Evolutionary conservation across 495 filamentous ascomycete genomes (phyloP).

Genomic region (Talaromyces borbonicus): DNA sequence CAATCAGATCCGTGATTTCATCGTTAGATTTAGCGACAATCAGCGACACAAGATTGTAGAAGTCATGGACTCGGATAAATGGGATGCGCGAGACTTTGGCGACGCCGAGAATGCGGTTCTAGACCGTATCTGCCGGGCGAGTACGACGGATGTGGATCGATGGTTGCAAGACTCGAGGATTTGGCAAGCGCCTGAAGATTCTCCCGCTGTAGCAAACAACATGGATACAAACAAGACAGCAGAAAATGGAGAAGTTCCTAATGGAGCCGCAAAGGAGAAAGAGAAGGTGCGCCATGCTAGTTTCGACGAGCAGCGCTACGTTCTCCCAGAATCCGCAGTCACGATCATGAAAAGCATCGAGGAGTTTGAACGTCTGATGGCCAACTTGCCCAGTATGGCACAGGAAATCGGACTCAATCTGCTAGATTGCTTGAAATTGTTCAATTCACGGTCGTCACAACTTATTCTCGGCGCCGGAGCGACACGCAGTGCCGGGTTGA

Average conservation of each 20-base stretch:
- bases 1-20: slow-evolving; percentile 83
- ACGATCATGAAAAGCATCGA: slow-evolving; percentile 72
- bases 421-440: slow-evolving; percentile 70
- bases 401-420: slow-evolving; percentile 66
- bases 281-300: slow-evolving; percentile 62
- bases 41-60: slow-evolving; percentile 73
- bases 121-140: slow-evolving; percentile 59
- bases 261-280: slow-evolving; percentile 44
- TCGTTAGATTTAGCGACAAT: slow-evolving; percentile 60
- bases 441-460: slow-evolving; percentile 89
- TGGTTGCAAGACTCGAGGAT: slow-evolving; percentile 68
- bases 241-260: slow-evolving; percentile 27
- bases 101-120: slow-evolving; percentile 56
- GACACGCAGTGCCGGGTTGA: slow-evolving; percentile 80
- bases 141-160: slow-evolving; percentile 64
- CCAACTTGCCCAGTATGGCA: slow-evolving; percentile 79
- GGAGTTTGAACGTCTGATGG: slow-evolving; percentile 69
- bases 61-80: slow-evolving; percentile 80
- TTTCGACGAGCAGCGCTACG: slow-evolving; percentile 76
- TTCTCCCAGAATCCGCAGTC: slow-evolving; percentile 74
- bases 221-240: slow-evolving; percentile 5
- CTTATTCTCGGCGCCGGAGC: slow-evolving; percentile 93
- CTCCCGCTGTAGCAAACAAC: no score
- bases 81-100: slow-evolving; percentile 80
- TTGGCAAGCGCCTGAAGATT: slow-evolving; percentile 45